Conservation (phyloP, 495 filamentous ascomycete genomes). For the Penicillium arizonense region DNA sequence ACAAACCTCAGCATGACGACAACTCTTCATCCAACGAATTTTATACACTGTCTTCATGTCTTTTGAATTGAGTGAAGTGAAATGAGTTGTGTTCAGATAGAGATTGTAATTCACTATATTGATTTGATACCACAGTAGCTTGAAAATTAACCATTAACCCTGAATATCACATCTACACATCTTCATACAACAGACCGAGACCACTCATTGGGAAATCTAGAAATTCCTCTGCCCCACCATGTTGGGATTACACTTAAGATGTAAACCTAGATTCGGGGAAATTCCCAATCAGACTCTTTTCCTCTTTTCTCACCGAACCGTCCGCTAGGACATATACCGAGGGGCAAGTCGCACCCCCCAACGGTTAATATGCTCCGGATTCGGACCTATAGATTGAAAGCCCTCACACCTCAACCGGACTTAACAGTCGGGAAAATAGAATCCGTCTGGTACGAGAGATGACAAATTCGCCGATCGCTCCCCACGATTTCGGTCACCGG, state of each 20-base stretch:
- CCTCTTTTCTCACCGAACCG: slow-evolving; percentile 1
- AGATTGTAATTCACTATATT: too few relatives aligned
- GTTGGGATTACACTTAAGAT: slow-evolving; percentile 2
- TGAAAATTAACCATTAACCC: not conserved
- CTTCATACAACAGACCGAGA: slow-evolving; percentile 28
- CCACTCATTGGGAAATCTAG: slow-evolving; percentile 36
- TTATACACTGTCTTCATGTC: slow-evolving; percentile 2
- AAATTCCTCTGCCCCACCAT: slow-evolving; percentile 27
- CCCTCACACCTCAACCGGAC: slow-evolving; percentile 7
- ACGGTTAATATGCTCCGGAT: slow-evolving; percentile 27
- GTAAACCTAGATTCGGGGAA: slow-evolving; percentile 6
- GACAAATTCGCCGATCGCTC: slow-evolving; percentile 45
- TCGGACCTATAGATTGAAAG: slow-evolving; percentile 15
- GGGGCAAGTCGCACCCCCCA: not conserved
- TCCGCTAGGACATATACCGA: not conserved
- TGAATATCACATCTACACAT: too few relatives aligned
- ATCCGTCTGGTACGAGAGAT: slow-evolving; percentile 40
- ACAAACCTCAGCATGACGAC: slow-evolving; percentile 28
- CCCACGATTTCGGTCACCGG: slow-evolving; percentile 40
- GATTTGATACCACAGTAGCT: not conserved
- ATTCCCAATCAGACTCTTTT: slow-evolving; percentile 8
- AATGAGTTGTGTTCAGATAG: too few relatives aligned
- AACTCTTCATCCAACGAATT: slow-evolving; percentile 1
- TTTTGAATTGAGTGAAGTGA: too few relatives aligned
- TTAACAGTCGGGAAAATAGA: slow-evolving; percentile 39